A percentile compares a stretch with the other conserved stretches of the same genome.
These are phyloP conservation scores for Thalassiosira hispida DNA, from an alignment of 352 stramenopile species.

Conservation along the genomic window DNA sequence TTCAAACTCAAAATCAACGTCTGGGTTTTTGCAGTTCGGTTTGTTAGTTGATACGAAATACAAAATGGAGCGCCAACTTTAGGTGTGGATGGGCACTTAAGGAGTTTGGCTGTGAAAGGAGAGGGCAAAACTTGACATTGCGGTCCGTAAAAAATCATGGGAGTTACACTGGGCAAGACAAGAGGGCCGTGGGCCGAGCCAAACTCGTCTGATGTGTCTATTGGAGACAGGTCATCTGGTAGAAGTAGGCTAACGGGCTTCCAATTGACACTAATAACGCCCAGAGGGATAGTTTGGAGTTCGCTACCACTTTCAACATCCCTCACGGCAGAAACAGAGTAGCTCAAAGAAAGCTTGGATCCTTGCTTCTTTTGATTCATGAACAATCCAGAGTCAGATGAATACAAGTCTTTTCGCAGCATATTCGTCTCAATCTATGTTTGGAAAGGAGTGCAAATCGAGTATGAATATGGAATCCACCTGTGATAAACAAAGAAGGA, in stretches of 20 bases:
- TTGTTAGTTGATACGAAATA: slow-evolving; percentile 69
- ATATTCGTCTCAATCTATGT: slow-evolving; percentile 24
- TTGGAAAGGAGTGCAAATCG: background rate
- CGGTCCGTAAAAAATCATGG: slow-evolving; percentile 67
- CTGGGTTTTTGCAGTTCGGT: slow-evolving; percentile 70
- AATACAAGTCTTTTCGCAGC: slow-evolving; percentile 39
- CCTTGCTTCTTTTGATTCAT: slow-evolving; percentile 25
- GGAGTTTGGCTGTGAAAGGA: slow-evolving; percentile 63
- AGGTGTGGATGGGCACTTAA: slow-evolving; percentile 41
- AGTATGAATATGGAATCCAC: background rate
- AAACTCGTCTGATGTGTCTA: slow-evolving; percentile 38
- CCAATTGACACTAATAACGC: slow-evolving; percentile 44
- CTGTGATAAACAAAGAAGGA: no score
- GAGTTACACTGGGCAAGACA: slow-evolving; percentile 29
- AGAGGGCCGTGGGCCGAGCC: slow-evolving; percentile 68
- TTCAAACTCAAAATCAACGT: slow-evolving; percentile 56
- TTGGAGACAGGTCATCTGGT: slow-evolving; percentile 13
- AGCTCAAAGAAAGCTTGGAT: slow-evolving; percentile 46
- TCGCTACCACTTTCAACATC: slow-evolving; percentile 21
- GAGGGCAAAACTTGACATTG: slow-evolving; percentile 66
- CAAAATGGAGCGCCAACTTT: slow-evolving; percentile 68
- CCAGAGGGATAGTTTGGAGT: slow-evolving; percentile 33
- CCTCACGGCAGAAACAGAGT: slow-evolving; percentile 27
- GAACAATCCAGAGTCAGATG: slow-evolving; percentile 21
- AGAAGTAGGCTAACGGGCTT: slow-evolving; percentile 32